These are phyloP conservation scores for Mortierella sp. DNA, from an alignment of 371 early-diverging fungal species.

Conservation along the genomic window DNA sequence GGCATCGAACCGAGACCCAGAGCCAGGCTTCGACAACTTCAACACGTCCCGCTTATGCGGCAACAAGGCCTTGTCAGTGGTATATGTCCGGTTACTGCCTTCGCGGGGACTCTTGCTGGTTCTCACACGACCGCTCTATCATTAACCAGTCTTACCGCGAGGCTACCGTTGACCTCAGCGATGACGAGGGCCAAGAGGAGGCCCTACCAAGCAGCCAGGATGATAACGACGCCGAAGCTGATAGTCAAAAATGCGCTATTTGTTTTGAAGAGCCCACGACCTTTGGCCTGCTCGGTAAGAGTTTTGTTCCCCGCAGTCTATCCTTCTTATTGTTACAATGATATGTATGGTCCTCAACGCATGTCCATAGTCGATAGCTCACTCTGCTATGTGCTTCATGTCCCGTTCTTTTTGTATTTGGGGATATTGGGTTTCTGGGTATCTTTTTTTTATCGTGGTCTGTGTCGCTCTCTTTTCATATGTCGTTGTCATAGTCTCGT, in stretches of 20 bases:
- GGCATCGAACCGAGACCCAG: not conserved
- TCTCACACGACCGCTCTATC: conserved; percentile 38
- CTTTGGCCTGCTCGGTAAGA: conserved; percentile 44
- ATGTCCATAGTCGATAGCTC: no score
- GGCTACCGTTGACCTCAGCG: not conserved
- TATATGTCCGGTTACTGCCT: conserved; percentile 51
- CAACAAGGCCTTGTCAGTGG: conserved; percentile 31
- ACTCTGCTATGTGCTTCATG: no score
- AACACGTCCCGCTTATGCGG: conserved; percentile 22
- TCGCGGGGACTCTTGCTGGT: conserved; percentile 51
- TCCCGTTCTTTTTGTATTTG: no score
- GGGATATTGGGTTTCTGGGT: no score
- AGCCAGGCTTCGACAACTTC: not conserved
- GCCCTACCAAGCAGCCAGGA: not conserved
- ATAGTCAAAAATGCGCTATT: conserved; percentile 42
- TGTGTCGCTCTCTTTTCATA: not conserved
- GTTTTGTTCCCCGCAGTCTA: not conserved
- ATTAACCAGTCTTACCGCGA: conserved; percentile 3
- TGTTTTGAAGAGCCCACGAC: conserved; percentile 46
- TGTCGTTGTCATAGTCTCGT: conserved; percentile 32
- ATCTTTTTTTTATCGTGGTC: not conserved
- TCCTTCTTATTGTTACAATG: not conserved
- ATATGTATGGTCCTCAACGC: not conserved
- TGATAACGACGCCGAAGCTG: conserved; percentile 15
- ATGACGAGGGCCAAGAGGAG: conserved; percentile 3